phyloP scores from a whole-genome alignment of 2,329 filamentous ascomycete genomes.

The Scytalidium sp. region DNA sequence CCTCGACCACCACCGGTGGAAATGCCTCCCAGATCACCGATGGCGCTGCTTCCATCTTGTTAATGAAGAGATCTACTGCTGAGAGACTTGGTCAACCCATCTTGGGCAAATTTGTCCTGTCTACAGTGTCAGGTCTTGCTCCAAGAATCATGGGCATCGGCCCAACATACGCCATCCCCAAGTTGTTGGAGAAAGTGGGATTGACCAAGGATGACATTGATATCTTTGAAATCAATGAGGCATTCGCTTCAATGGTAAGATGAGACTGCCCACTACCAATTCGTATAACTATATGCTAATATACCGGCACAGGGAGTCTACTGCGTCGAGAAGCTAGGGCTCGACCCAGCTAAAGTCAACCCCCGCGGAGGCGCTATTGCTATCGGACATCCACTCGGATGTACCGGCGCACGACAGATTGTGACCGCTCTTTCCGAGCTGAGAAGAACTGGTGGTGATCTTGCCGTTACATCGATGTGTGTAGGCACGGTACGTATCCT shows the following conservation, averaged over 20 bases:
- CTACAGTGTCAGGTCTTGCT: slow-evolving; percentile 80
- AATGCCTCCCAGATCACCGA: slow-evolving; percentile 95
- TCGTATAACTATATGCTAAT: slow-evolving; percentile 1
- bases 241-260: slow-evolving; percentile 95
- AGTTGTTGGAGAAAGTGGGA: slow-evolving; percentile 80
- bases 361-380: slow-evolving; percentile 95
- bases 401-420: slow-evolving; percentile 88
- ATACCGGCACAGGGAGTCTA: slow-evolving; percentile 68
- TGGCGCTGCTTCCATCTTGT: slow-evolving; percentile 88
- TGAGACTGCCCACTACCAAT: no score
- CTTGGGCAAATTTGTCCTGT: slow-evolving; percentile 85
- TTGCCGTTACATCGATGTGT: slow-evolving; percentile 94
- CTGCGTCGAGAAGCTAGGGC: slow-evolving; percentile 81
- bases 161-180: slow-evolving; percentile 90
- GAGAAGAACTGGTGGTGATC: slow-evolving; percentile 73
- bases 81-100: slow-evolving; percentile 82
- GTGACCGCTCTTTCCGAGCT: slow-evolving; percentile 89
- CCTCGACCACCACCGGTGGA: slow-evolving; percentile 88
- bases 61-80: slow-evolving; percentile 89
- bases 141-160: slow-evolving; percentile 94
- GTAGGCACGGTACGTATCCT: slow-evolving; percentile 64
- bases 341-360: slow-evolving; percentile 85
- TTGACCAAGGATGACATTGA: slow-evolving; percentile 84
- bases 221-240: slow-evolving; percentile 98
- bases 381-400: slow-evolving; percentile 90